Evolutionary conservation across 1,139 yeast genomes (phyloP), one percentile per base, ranked within the genome.

Genomic region (Pichia sp.): DNA sequence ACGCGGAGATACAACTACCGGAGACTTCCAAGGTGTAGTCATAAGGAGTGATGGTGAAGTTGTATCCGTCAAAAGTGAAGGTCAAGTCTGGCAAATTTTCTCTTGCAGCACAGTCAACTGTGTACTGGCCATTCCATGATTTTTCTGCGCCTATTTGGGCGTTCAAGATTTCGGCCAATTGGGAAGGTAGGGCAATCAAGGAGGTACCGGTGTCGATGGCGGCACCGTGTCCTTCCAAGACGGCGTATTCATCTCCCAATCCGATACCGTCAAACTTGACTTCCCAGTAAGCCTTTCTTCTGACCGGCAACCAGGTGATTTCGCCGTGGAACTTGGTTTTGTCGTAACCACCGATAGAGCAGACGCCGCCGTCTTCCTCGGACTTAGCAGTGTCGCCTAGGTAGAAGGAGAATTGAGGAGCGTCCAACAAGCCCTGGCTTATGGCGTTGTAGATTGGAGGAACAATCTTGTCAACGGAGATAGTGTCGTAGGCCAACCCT

Each of bases 201-300:
- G 98, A 92, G 61, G 99, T 93, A 74, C 99, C 99, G 57, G 99
- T 93, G 72, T 93, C 99, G 68, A 93, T 89, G 58, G 97, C 97
- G 65, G 97, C 99, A 72, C 99, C 99, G 59, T 93, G 85, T 66
- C 77, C 76, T 65, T 79, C 81, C 67, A 93, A 81, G 65, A 80
- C 84, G 50, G 98, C 97, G 67, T 80, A 87, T 74, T 93, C 96
- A 61, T 86, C 87, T 65, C 99, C 99, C 60, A 93, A 79, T 43
- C 92, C 89, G 69, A 93, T 77, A 65, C 96, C 92, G 65, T 90
- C 90, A 63, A 93, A 86, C 61, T 87, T 81, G 58, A 93, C 99
- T 78, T 93, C 99, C 99, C 99, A 93, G 81, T 93, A 93, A 42
- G 98, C 99, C 84, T 92, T 89, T 80, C 99, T 89, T 78, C 99